A percentile compares a stretch with the other conserved stretches of the same genome.
Conservation (phyloP, 2,329 filamentous ascomycete species). For the Remersonia thermophila region DNA sequence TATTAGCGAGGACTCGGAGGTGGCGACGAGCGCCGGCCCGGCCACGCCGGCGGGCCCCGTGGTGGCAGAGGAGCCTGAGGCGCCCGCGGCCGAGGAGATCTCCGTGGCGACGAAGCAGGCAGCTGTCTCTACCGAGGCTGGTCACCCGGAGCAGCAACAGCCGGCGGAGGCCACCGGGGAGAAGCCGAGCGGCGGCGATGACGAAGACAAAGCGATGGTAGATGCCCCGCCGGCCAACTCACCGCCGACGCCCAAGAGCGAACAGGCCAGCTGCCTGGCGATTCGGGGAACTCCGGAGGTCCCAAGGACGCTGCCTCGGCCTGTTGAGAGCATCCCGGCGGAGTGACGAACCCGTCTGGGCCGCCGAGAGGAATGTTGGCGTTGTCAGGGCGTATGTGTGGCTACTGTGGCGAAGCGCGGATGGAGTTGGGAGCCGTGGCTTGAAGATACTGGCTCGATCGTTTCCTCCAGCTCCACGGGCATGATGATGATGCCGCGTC, state of each 20-base stretch:
- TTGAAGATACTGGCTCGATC: too few relatives aligned
- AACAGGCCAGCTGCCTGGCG: constrained; percentile 35
- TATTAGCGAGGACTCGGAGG: constrained; percentile 16
- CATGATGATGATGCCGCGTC: too few relatives aligned
- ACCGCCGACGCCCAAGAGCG: constrained; percentile 19
- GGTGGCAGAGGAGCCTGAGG: constrained; percentile 17
- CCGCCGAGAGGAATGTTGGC: too few relatives aligned
- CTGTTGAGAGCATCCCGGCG: constrained; percentile 20
- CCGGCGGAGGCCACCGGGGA: not conserved
- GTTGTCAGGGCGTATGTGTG: too few relatives aligned
- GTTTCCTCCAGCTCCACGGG: too few relatives aligned
- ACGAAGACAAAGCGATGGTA: constrained; percentile 2
- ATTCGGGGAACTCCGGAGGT: constrained; percentile 53
- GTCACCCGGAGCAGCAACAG: not conserved
- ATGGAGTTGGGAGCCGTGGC: too few relatives aligned
- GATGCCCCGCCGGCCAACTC: constrained; percentile 11
- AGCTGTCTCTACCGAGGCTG: not conserved
- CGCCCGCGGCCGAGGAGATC: constrained; percentile 16
- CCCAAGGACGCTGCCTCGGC: constrained; percentile 24
- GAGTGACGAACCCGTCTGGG: too few relatives aligned
- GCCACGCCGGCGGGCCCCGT: too few relatives aligned
- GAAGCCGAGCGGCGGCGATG: not conserved
- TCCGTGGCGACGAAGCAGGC: constrained; percentile 13
- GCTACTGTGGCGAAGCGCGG: too few relatives aligned
- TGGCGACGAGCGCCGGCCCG: constrained; percentile 16